A percentile compares a stretch with the other conserved stretches of the same genome.
Conservation (phyloP, 2,329 filamentous ascomycete species). For the Xylariaceae sp. region DNA sequence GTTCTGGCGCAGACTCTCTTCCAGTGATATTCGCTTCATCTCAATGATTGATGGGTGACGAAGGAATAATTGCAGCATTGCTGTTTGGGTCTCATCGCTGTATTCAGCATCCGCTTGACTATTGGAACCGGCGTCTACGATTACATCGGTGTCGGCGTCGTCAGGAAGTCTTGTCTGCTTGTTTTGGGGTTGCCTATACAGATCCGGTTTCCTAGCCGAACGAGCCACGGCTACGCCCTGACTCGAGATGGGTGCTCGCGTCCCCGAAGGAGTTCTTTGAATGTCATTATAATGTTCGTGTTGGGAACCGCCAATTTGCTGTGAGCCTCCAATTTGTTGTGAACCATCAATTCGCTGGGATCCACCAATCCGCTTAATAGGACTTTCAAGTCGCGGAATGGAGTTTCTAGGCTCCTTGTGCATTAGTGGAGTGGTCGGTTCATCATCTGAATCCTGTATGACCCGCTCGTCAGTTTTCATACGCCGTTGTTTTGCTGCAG, state of each 20-base stretch:
- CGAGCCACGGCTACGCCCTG: slow-evolving; percentile 16
- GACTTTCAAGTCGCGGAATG: slow-evolving; percentile 20
- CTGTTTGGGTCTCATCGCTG: slow-evolving; percentile 31
- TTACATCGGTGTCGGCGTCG: slow-evolving; percentile 5
- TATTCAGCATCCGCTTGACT: slow-evolving; percentile 21
- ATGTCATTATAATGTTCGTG: slow-evolving; percentile 21
- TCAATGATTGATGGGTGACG: slow-evolving; percentile 34
- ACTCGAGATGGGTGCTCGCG: slow-evolving; percentile 10
- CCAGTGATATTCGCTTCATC: slow-evolving; percentile 37
- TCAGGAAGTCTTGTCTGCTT: slow-evolving; percentile 10
- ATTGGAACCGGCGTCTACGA: slow-evolving; percentile 15
- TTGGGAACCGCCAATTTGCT: slow-evolving; percentile 9
- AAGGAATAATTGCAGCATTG: slow-evolving; percentile 38
- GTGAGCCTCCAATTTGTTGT: too few species aligned
- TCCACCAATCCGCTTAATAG: slow-evolving; percentile 15
- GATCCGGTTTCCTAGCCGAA: slow-evolving; percentile 24
- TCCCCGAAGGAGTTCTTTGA: slow-evolving; percentile 29
- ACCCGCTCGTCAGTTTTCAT: slow-evolving; percentile 36
- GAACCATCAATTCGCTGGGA: neutral
- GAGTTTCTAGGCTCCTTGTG: slow-evolving; percentile 34
- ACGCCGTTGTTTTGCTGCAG: slow-evolving; percentile 20
- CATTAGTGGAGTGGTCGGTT: slow-evolving; percentile 43
- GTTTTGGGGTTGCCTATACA: slow-evolving; percentile 10
- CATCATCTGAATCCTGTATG: slow-evolving; percentile 56
- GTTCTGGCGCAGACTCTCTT: slow-evolving; percentile 44